phyloP scores from a whole-genome alignment of 768 basidiomycete genomes.

The Collybia sp. region DNA sequence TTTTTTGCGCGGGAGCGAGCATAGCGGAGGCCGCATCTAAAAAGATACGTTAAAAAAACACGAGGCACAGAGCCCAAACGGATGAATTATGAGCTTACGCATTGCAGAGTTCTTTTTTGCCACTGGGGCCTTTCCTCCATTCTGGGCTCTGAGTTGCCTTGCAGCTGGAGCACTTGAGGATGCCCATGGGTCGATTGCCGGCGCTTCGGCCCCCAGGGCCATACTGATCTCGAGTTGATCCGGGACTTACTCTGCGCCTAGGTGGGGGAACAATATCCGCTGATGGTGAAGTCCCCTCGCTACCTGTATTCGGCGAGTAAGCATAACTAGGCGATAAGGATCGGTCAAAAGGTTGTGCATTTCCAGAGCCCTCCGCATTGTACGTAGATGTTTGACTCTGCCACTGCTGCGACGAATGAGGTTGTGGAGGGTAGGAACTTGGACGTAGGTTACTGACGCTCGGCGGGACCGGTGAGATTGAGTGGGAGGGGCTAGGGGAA shows the following conservation, averaged over 20 bases:
- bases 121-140: conserved; percentile 89
- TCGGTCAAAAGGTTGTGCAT: conserved; percentile 2
- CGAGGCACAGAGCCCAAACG: not conserved
- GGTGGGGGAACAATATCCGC: conserved; percentile 53
- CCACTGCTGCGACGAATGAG: conserved; percentile 32
- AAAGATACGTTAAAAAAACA: not conserved
- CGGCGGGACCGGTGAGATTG: conserved; percentile 21
- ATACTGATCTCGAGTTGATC: conserved; percentile 41
- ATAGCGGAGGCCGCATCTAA: conserved; percentile 79
- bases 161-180: conserved; percentile 75
- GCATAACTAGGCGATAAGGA: conserved; percentile 26
- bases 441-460: conserved; percentile 26
- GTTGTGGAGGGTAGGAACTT: conserved; percentile 24
- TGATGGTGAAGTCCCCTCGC: conserved; percentile 21
- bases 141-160: conserved; percentile 80
- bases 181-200: conserved; percentile 69
- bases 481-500: conserved; percentile 24
- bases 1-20: conserved; percentile 88
- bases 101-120: conserved; percentile 89
- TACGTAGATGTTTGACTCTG: conserved; percentile 36
- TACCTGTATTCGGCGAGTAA: conserved; percentile 30
- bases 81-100: conserved; percentile 51
- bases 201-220: conserved; percentile 38
- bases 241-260: conserved; percentile 52
- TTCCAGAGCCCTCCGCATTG: conserved; percentile 7